phyloP scores from a whole-genome alignment of 2,329 filamentous ascomycete species.

The Phaeophleospora eucalypticola region DNA sequence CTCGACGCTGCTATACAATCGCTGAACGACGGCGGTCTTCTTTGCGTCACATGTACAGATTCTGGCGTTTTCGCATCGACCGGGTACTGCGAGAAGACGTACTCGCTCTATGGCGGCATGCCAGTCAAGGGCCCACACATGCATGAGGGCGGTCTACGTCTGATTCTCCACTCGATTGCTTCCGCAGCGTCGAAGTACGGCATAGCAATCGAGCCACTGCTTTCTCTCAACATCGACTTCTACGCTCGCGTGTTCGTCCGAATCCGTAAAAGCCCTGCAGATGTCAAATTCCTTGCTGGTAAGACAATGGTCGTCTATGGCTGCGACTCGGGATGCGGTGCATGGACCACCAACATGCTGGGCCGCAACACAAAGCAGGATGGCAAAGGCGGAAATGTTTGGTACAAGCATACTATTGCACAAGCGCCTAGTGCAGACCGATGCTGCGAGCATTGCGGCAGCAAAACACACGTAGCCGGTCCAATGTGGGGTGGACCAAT shows the following conservation, averaged over 20 bases:
- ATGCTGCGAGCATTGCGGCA: constrained; percentile 77
- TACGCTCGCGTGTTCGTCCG: constrained; percentile 87
- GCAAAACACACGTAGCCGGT: constrained; percentile 80
- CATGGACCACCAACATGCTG: constrained; percentile 79
- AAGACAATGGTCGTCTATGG: constrained; percentile 93
- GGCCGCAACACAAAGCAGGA: constrained; percentile 62
- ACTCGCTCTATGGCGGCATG: constrained; percentile 85
- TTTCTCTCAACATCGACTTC: constrained; percentile 94
- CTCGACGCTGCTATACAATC: constrained; percentile 86
- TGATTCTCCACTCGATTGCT: constrained; percentile 80
- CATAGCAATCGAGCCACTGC: constrained; percentile 79
- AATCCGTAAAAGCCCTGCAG: constrained; percentile 71
- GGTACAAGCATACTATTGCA: constrained; percentile 74
- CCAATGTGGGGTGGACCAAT: constrained; percentile 93
- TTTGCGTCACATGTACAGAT: constrained; percentile 96
- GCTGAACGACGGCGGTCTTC: constrained; percentile 78
- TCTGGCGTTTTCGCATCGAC: constrained; percentile 92
- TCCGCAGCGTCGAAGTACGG: constrained; percentile 80
- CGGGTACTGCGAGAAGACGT: constrained; percentile 91
- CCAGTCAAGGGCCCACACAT: constrained; percentile 80
- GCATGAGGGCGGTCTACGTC: constrained; percentile 82
- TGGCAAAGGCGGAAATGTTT: constrained; percentile 64
- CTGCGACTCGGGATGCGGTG: constrained; percentile 86
- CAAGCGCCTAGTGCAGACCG: constrained; percentile 64
- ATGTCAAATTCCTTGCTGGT: constrained; percentile 84